These are phyloP conservation scores for Diplodia corticola DNA, from an alignment of 2,329 filamentous ascomycete species.

Conservation along the genomic window DNA sequence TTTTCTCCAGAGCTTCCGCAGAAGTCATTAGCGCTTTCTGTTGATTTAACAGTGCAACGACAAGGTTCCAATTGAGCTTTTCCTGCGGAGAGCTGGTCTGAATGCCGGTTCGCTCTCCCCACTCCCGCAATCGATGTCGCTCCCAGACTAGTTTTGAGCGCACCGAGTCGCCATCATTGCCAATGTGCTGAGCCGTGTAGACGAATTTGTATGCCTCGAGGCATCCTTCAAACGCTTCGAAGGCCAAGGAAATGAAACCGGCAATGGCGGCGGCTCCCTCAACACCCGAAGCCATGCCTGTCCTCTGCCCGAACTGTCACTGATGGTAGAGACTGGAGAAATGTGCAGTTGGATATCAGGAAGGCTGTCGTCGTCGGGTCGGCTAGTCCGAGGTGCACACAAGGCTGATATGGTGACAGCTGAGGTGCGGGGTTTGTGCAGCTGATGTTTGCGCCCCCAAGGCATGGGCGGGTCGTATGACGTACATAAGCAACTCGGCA, in stretches of 20 bases:
- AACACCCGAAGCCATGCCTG: background rate
- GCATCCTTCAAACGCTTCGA: background rate
- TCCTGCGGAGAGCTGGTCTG: background rate
- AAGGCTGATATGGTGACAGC: background rate
- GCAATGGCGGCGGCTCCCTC: background rate
- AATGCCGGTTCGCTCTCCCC: background rate
- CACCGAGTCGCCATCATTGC: background rate
- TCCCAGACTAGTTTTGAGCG: background rate
- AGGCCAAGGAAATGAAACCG: background rate
- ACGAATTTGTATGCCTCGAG: background rate
- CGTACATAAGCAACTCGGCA: background rate
- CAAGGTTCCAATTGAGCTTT: background rate
- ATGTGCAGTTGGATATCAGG: background rate
- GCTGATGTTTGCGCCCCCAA: background rate
- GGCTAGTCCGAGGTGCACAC: background rate
- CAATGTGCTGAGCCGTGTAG: background rate
- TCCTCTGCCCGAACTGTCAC: background rate
- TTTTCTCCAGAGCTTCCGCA: background rate
- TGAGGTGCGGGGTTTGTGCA: background rate
- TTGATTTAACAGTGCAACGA: background rate
- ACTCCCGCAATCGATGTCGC: background rate
- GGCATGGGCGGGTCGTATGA: background rate
- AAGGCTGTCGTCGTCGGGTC: background rate
- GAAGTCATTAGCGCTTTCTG: conserved; percentile 4
- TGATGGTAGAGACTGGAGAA: background rate